Evolutionary conservation across 2,329 filamentous ascomycete species (phyloP), one percentile per base, ranked within the genome.

Genomic region (Fusarium fracticaudum): DNA sequence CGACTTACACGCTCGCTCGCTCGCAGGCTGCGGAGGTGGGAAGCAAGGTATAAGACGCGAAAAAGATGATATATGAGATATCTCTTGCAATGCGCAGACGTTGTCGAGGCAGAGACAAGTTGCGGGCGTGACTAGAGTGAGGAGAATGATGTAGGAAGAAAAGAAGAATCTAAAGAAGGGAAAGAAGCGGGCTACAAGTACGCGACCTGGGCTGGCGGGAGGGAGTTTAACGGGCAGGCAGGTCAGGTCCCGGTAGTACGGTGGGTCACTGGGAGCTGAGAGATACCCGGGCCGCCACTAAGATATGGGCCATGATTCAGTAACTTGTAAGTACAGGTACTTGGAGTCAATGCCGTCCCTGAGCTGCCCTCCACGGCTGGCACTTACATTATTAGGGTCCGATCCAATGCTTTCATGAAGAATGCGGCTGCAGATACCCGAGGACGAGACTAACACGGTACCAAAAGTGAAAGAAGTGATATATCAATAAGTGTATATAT

Each of bases 1-100:
- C 74, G 80, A 82, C 80, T 82, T 82, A 81, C 79, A 82, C 80
- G 79, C 72, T 35, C 33, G 26, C 26, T 26, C 26, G 33, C 33
- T 53, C 50, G n/a, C 48, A 37, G 8, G 48, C n/a, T 22, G 31
- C 13, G 50, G 50, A 63, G 75, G 31, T 51, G 63, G 75, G 53
- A 61, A 29, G 67, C 45, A 61, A 41, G 67, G 63, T 66, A 43
- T 53, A 47, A 60, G 58, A 67, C 63, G 69, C 66, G 75, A 75
- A 68, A 70, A 66, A 53, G 59, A 71, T 60, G 70, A 60, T 74
- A 50, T 71, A 44, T 48, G 53, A 55, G 51, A 53, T 44, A 41
- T 24, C 35, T 45, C 40, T 35, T 43, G 45, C 40, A 48, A 54
- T 24, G 63, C 40, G 41, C 63, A 47, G 35, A 38, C 29, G 41